Conservation (phyloP, 1,284 basidiomycete genomes). For the Blastosporella zonata region DNA sequence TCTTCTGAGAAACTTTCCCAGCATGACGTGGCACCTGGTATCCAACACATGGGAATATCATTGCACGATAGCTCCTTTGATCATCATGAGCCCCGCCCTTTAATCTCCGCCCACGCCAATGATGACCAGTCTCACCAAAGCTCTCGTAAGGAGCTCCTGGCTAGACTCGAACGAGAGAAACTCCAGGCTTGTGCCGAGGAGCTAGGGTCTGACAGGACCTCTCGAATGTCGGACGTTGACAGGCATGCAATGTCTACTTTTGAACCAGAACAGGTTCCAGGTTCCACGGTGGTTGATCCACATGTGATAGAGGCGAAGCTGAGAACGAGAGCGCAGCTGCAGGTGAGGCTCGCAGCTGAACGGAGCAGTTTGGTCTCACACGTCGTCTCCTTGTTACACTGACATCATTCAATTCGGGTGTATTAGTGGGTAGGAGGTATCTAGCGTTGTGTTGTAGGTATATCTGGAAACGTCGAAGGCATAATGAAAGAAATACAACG, state of each 20-base stretch:
- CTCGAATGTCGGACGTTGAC: constrained; percentile 8
- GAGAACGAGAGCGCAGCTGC: constrained; percentile 47
- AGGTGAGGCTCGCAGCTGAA: constrained; percentile 47
- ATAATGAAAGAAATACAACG: constrained; percentile 8
- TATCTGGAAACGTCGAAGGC: neutral
- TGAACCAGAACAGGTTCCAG: neutral
- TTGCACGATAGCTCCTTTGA: constrained; percentile 12
- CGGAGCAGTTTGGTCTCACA: constrained; percentile 29
- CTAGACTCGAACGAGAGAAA: constrained; percentile 47
- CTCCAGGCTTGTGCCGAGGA: constrained; percentile 19
- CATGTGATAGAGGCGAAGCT: constrained; percentile 40
- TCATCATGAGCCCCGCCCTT: constrained; percentile 12
- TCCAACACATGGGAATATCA: constrained; percentile 13
- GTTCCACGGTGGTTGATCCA: constrained; percentile 18
- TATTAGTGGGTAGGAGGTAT: constrained; percentile 12
- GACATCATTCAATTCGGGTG: constrained; percentile 4
- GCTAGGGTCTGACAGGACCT: constrained; percentile 13
- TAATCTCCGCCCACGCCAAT: constrained; percentile 20
- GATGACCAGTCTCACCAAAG: constrained; percentile 7
- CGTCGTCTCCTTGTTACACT: neutral
- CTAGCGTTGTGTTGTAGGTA: constrained; percentile 7
- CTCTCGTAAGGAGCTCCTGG: constrained; percentile 39
- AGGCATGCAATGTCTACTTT: neutral
- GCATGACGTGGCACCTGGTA: constrained; percentile 4
- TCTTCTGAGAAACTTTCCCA: constrained; percentile 11